A percentile compares a stretch with the other conserved stretches of the same genome.
These are phyloP conservation scores for Pleurotus djamor DNA, from an alignment of 768 basidiomycete species.

Conservation along the genomic window DNA sequence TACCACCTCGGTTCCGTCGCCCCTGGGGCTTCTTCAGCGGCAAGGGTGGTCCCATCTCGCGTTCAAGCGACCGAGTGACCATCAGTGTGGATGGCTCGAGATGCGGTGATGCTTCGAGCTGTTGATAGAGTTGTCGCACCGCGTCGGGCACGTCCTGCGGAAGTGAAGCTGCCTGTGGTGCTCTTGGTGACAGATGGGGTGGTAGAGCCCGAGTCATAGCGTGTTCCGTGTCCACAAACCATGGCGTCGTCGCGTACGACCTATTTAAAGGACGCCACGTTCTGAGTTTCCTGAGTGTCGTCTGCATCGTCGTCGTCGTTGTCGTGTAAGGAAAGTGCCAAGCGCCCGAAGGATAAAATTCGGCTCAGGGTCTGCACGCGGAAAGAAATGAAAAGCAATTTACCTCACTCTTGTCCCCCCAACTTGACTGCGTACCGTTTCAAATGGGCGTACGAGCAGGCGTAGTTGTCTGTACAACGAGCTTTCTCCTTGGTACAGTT, in stretches of 20 bases:
- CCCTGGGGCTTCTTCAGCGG: slow-evolving; percentile 60
- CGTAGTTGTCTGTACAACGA: slow-evolving; percentile 73
- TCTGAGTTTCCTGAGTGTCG: not conserved
- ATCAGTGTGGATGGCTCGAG: slow-evolving; percentile 60
- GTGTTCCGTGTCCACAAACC: slow-evolving; percentile 62
- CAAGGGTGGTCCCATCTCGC: slow-evolving; percentile 51
- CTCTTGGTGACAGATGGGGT: slow-evolving; percentile 20
- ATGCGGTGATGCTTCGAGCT: slow-evolving; percentile 62
- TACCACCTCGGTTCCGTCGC: slow-evolving; percentile 60
- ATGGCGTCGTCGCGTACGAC: slow-evolving; percentile 31
- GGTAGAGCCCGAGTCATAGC: slow-evolving; percentile 18
- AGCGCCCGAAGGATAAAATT: not conserved
- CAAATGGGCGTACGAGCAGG: slow-evolving; percentile 70
- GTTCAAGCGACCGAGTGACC: slow-evolving; percentile 45
- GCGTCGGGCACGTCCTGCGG: slow-evolving; percentile 53
- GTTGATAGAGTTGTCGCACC: slow-evolving; percentile 53
- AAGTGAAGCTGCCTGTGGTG: slow-evolving; percentile 27
- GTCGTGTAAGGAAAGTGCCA: not conserved
- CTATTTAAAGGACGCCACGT: not conserved
- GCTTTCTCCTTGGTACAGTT: slow-evolving; percentile 74
- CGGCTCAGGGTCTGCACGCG: not conserved
- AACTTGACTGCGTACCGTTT: slow-evolving; percentile 7
- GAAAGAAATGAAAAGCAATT: not conserved
- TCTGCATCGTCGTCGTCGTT: not conserved
- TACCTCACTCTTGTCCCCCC: not conserved